phyloP scores from a whole-genome alignment of 805 yeast species.

The Wickerhamiella galacta region DNA sequence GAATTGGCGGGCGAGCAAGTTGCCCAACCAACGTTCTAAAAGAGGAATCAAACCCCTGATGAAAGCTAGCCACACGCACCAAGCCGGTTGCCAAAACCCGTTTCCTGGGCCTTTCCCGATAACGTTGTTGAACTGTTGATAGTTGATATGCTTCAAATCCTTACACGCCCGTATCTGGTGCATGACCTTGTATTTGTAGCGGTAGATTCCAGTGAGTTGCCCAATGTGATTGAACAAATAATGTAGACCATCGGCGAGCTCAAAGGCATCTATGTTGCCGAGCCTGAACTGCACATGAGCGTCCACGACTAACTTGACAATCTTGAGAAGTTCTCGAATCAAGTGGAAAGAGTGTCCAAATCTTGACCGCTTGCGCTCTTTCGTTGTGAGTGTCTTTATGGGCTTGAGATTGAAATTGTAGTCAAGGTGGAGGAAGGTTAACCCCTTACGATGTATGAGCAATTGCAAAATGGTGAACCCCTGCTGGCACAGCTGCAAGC shows the following conservation, averaged over 20 bases:
- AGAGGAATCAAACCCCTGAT: slow-evolving; percentile 83
- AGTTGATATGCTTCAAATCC: slow-evolving; percentile 84
- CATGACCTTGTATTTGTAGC: slow-evolving; percentile 96
- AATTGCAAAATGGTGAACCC: slow-evolving; percentile 88
- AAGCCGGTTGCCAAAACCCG: slow-evolving; percentile 98
- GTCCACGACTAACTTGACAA: slow-evolving; percentile 77
- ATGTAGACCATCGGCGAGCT: slow-evolving; percentile 85
- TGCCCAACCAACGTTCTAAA: slow-evolving; percentile 89
- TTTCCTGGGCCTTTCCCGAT: slow-evolving; percentile 98
- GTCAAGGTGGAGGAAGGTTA: slow-evolving; percentile 84
- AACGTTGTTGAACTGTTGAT: slow-evolving; percentile 62
- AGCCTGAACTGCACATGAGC: slow-evolving; percentile 82
- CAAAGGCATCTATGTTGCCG: slow-evolving; percentile 85
- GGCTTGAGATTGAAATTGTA: slow-evolving; percentile 93
- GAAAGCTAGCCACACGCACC: slow-evolving; percentile 92
- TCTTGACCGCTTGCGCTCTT: slow-evolving; percentile 87
- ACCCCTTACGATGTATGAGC: slow-evolving; percentile 75
- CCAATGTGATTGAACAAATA: slow-evolving; percentile 88
- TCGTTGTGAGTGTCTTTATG: slow-evolving; percentile 87
- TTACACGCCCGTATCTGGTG: slow-evolving; percentile 94
- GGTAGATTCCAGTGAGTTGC: slow-evolving; percentile 86
- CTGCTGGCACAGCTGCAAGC: slow-evolving; percentile 80
- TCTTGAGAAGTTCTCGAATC: slow-evolving; percentile 72
- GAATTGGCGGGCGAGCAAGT: slow-evolving; percentile 77
- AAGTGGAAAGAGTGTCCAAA: slow-evolving; percentile 94